Percentiles rank a stretch among this genome's conserved stretches.
phyloP scores from a whole-genome alignment of 1,284 basidiomycete species.

The Phellinidium pouzarii region DNA sequence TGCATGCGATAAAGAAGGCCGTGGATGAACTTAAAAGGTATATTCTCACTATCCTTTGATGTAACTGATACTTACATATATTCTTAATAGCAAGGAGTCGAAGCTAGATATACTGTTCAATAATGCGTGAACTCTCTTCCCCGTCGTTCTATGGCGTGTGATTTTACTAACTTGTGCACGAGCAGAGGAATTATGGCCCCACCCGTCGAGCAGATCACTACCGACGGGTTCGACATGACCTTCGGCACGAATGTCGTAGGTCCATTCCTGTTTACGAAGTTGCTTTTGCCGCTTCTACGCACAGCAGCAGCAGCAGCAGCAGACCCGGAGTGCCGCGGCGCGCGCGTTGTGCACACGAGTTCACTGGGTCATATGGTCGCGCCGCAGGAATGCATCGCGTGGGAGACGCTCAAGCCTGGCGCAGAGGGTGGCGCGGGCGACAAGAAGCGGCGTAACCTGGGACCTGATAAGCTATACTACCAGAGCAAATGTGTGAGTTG shows the following conservation, averaged over 20 bases:
- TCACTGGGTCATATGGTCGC: conserved; percentile 21
- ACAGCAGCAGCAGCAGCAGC: conserved; percentile 17
- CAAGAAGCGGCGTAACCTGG: conserved; percentile 20
- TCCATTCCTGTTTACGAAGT: conserved; percentile 34
- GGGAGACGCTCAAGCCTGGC: conserved; percentile 15
- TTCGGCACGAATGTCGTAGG: conserved; percentile 20
- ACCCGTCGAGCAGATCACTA: conserved; percentile 28
- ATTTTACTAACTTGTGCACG: not conserved
- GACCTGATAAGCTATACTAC: conserved; percentile 28
- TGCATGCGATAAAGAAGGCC: conserved; percentile 34
- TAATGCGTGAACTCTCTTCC: conserved; percentile 22
- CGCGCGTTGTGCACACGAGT: conserved; percentile 34
- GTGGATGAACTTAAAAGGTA: conserved; percentile 35
- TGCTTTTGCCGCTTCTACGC: conserved; percentile 34
- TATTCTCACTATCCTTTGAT: conserved; percentile 5
- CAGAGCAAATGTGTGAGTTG: conserved; percentile 31
- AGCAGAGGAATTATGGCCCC: conserved; percentile 37
- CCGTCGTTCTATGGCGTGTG: not conserved
- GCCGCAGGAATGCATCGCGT: conserved; percentile 10
- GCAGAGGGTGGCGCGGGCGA: conserved; percentile 2
- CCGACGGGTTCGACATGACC: conserved; percentile 29
- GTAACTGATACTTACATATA: not conserved
- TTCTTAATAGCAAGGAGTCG: conserved; percentile 22
- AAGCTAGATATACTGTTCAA: conserved; percentile 22
- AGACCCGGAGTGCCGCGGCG: conserved; percentile 22